phyloP scores from a whole-genome alignment of 108 stramenopile species.

The Skeletonema potamos region DNA sequence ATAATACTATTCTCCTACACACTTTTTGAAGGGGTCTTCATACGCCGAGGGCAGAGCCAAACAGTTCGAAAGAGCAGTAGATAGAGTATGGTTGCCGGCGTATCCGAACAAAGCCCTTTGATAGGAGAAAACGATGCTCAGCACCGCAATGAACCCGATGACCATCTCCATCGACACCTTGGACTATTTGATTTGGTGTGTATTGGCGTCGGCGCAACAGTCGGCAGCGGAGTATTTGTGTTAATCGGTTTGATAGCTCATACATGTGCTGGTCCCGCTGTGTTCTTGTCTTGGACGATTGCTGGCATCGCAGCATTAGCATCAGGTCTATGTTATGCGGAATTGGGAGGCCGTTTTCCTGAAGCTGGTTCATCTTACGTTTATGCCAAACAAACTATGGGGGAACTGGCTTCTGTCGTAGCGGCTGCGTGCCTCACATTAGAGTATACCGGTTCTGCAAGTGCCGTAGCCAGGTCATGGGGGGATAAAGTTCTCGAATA shows the following conservation, averaged over 20 bases:
- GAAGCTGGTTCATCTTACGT: constrained; percentile 44
- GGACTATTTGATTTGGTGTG: constrained; percentile 77
- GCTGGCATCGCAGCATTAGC: constrained; percentile 60
- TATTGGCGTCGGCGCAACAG: constrained; percentile 80
- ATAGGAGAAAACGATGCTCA: not conserved
- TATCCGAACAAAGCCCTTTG: not conserved
- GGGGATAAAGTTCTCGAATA: constrained; percentile 76
- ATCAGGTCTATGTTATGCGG: constrained; percentile 68
- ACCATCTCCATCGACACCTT: constrained; percentile 54
- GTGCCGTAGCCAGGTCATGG: constrained; percentile 76
- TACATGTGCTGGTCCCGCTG: constrained; percentile 77
- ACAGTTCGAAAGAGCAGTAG: too few species aligned
- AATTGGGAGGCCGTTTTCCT: constrained; percentile 56
- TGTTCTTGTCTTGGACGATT: constrained; percentile 62
- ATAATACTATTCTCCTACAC: too few species aligned
- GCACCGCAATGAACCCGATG: constrained; percentile 21
- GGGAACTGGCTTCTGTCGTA: constrained; percentile 63
- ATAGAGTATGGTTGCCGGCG: constrained; percentile 27
- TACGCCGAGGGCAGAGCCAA: too few species aligned
- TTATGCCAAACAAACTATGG: constrained; percentile 50
- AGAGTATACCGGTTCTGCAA: constrained; percentile 48
- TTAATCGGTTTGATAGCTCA: constrained; percentile 72
- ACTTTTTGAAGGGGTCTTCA: not conserved
- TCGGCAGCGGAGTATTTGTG: constrained; percentile 90
- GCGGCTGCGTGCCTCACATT: constrained; percentile 68